Percentiles rank a stretch among this genome's conserved stretches.
These are phyloP conservation scores for Monosporascus cannonballus DNA, from an alignment of 2,329 filamentous ascomycete genomes.

Conservation along the genomic window DNA sequence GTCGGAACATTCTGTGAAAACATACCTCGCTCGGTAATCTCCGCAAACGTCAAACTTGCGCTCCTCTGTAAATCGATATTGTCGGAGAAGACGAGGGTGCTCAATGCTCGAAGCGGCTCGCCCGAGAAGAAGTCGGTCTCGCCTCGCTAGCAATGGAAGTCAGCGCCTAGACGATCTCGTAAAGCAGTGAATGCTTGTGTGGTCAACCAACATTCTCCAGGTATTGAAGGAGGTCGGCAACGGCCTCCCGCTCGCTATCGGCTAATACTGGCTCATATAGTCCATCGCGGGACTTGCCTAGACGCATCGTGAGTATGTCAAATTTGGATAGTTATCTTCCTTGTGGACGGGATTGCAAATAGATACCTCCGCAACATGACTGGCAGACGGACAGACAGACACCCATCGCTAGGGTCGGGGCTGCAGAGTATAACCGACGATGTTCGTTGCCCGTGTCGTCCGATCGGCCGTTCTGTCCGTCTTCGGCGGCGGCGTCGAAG, in stretches of 20 bases:
- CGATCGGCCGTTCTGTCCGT: no score
- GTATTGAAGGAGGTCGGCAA: constrained; percentile 90
- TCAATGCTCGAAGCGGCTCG: constrained; percentile 87
- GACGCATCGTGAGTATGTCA: constrained; percentile 23
- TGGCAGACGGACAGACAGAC: constrained; percentile 29
- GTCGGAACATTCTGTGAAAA: background rate
- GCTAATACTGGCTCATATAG: constrained; percentile 83
- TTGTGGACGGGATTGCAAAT: constrained; percentile 3
- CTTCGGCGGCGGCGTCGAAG: no score
- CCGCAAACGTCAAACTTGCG: constrained; percentile 95
- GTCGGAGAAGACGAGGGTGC: constrained; percentile 95
- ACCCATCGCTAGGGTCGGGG: constrained; percentile 23
- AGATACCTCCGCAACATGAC: constrained; percentile 30
- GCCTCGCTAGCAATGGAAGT: constrained; percentile 57
- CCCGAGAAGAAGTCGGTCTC: constrained; percentile 99
- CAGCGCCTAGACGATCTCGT: constrained; percentile 17
- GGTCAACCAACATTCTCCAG: constrained; percentile 76
- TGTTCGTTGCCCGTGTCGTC: background rate
- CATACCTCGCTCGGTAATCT: constrained; percentile 95
- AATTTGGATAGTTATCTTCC: background rate
- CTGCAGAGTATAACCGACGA: constrained; percentile 3
- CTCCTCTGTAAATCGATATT: constrained; percentile 97
- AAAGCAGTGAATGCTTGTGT: background rate
- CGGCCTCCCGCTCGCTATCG: constrained; percentile 93
- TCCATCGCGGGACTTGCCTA: constrained; percentile 72